These are phyloP conservation scores for Lathyrus sativus DNA, from an alignment of 306 rosid species.

Conservation along the genomic window DNA sequence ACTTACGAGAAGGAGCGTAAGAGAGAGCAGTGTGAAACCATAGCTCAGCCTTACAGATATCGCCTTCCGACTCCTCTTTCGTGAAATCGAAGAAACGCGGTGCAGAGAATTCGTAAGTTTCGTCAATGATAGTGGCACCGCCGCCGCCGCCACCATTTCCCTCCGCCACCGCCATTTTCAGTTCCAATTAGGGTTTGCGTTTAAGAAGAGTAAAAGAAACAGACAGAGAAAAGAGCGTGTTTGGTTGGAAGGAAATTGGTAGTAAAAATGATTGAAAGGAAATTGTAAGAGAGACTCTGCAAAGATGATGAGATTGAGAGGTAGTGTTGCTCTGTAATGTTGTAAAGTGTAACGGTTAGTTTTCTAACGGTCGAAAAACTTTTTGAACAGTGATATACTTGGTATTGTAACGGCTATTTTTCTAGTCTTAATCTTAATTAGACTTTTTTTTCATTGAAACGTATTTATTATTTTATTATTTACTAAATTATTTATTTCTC, in stretches of 20 bases:
- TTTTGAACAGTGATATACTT: constrained; percentile 35
- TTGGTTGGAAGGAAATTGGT: background rate
- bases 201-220: background rate
- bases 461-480: background rate
- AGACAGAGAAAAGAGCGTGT: background rate
- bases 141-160: constrained; percentile 33
- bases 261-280: background rate
- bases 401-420: constrained; percentile 34
- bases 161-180: constrained; percentile 50
- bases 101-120: constrained; percentile 80
- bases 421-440: background rate
- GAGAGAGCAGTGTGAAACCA: constrained; percentile 84
- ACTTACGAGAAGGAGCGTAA: constrained; percentile 92
- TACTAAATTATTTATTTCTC: background rate
- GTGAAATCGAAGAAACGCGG: constrained; percentile 82
- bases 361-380: constrained; percentile 46
- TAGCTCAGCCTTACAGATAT: constrained; percentile 61
- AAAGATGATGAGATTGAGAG: background rate
- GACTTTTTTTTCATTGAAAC: background rate
- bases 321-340: constrained; percentile 27
- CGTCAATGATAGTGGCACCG: constrained; percentile 52
- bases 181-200: constrained; percentile 24
- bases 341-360: constrained; percentile 41
- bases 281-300: background rate
- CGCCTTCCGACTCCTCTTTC: constrained; percentile 61